Evolutionary conservation across 140 eudicot species (phyloP), one percentile per base, ranked within the genome.

Genomic region (Ambrosia hybrid): DNA sequence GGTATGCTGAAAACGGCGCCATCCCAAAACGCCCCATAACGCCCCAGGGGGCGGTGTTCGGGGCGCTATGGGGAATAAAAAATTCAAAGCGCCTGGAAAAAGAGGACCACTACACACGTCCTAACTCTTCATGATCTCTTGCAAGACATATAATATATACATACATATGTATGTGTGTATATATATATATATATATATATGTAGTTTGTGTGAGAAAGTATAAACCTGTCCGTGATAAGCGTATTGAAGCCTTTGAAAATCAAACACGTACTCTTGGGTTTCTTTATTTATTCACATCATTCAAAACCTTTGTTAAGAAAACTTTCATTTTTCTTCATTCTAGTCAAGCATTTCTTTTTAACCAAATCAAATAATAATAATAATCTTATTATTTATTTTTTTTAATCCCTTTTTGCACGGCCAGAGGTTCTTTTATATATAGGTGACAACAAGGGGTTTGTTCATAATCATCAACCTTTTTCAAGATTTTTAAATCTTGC

Each of bases 191-290:
- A 68, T 2, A 55, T 49, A 33, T 3, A 3, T 0, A 65, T 12
- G 6, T 26, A 11, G 4, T 57, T 38, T 21, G 30, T 21, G 30
- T 21, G 30, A 21, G 51, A 79, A 70, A 52, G 71, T 39, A 56
- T 3, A 68, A 71, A 51, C 8, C 49, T 76, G 30, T 71, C 4
- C 41, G 15, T 41, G 45, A 53, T 15, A 71, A 69, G 64, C 51
- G 73, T 37, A 72, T 79, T 79, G 75, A 74, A 73, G 55, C 82
- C 77, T 86, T 86, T 83, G 80, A 83, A 77, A 16, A 71, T 77
- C 85, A 82, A 79, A 33, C 41, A 68, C 81, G 81, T 76, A 65
- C 70, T 1, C 51, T 26, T 38, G 37, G 71, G 38, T 59, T 37
- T 52, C 62, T 43, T 43, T 15, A 57, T 68, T 64, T 58, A 56